Conservation (phyloP, 345 rosid genomes). For the Carallia brachiata region DNA sequence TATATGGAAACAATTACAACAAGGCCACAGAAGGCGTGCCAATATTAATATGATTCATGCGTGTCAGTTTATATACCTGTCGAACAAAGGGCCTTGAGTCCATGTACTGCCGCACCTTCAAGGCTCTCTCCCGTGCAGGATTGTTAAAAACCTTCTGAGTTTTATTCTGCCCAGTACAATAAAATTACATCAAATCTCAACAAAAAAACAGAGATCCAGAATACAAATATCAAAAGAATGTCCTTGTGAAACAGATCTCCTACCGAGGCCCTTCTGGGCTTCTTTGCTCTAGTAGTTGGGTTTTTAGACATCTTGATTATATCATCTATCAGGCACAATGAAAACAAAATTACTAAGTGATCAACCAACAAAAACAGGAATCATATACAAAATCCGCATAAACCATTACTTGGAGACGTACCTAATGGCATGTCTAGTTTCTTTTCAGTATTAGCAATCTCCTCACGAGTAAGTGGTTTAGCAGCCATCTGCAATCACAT, state of each 20-base stretch:
- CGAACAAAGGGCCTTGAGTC: constrained; percentile 66
- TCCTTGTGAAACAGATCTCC: constrained; percentile 16
- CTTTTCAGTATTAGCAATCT: constrained; percentile 82
- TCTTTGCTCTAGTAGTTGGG: constrained; percentile 42
- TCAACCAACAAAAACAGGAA: not conserved
- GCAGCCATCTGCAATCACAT: constrained; percentile 45
- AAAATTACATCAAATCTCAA: not conserved
- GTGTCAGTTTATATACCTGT: constrained; percentile 45
- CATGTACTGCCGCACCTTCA: constrained; percentile 55
- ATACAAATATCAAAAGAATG: not conserved
- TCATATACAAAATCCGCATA: not conserved
- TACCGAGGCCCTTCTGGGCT: constrained; percentile 53
- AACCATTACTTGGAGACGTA: constrained; percentile 13
- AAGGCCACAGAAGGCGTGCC: not conserved
- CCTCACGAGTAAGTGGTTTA: constrained; percentile 67
- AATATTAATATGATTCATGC: too few relatives aligned
- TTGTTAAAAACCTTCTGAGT: constrained; percentile 38
- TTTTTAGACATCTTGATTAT: constrained; percentile 83
- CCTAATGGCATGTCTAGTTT: constrained; percentile 90
- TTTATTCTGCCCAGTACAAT: constrained; percentile 48
- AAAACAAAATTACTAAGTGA: not conserved
- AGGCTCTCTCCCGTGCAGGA: constrained; percentile 42
- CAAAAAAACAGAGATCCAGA: constrained; percentile 6
- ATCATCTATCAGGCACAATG: constrained; percentile 41
- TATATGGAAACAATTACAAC: not conserved